Base-by-base conservation (phyloP, 345 rosid species). In the Salix exigua region DNA sequence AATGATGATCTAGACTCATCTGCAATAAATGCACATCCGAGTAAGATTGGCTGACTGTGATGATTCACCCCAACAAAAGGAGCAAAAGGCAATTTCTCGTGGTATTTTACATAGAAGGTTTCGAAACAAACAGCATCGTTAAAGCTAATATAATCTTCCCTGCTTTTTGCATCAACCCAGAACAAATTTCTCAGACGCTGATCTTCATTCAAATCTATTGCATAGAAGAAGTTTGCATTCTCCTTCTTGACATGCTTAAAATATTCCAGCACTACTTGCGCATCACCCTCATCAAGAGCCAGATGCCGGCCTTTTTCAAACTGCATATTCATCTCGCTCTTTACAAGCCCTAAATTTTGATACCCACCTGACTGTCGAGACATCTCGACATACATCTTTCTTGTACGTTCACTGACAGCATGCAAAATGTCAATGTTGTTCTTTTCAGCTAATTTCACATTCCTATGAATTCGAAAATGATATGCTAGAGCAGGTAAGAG, bases 381-480 rank as follows among this genome's bases (percentile, higher is more conserved):
- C 86, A 84, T 84, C 38, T 78, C 86, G 67, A 81, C 86, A 75
- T 75, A 84, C 77, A 81, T 81, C 82, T 78, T 84, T 60, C 82
- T 84, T 72, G 86, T 81, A 31, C 84, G 82, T 65, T 84, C 86
- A 64, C 86, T 84, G 68, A 81, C 82, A 63, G 84, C 86, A 68
- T 83, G 86, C 73, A 80, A 74, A 26, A 80, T 83, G 79, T 83
- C 86, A 14, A 80, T 75, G 40, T 80, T 83, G 64, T 77, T 83
- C 74, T 83, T 83, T 42, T 83, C 83, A 5, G 82, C 83, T 33
- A 83, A 74, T 77, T 83, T 79, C 23, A 83, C 78, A 68, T 83
- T 80, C 66, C 83, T 75, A 40, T 80, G 81, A 62, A 80, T 80
- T 60, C 80, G 79, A 75, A 83, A 83, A 80, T 83, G 83, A 71